phyloP scores from a whole-genome alignment of 371 early-diverging fungal species.

The Mucor mucedo region DNA sequence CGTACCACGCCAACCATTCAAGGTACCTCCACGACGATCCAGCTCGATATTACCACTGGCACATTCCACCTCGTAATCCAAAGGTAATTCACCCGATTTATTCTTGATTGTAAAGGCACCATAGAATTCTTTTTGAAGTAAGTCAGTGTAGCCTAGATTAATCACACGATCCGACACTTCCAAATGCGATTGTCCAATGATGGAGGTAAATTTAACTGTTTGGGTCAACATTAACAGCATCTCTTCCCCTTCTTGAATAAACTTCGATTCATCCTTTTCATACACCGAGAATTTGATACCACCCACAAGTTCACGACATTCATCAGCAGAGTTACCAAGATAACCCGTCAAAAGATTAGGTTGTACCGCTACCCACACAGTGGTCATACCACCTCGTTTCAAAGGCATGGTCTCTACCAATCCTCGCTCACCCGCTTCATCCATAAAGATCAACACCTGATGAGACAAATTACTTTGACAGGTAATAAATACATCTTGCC shows the following conservation, averaged over 20 bases:
- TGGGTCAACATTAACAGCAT: slow-evolving; percentile 64
- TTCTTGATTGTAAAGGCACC: slow-evolving; percentile 68
- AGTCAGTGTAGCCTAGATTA: slow-evolving; percentile 63
- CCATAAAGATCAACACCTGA: slow-evolving; percentile 82
- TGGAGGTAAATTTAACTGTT: slow-evolving; percentile 79
- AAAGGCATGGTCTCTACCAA: slow-evolving; percentile 62
- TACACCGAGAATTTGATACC: slow-evolving; percentile 79
- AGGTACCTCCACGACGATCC: slow-evolving; percentile 62
- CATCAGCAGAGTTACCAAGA: slow-evolving; percentile 52
- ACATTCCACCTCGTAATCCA: slow-evolving; percentile 68
- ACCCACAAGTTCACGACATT: slow-evolving; percentile 79
- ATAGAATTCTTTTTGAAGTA: slow-evolving; percentile 58
- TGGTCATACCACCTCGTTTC: slow-evolving; percentile 57
- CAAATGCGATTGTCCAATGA: slow-evolving; percentile 82
- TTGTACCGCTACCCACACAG: slow-evolving; percentile 83
- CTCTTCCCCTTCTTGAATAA: slow-evolving; percentile 14
- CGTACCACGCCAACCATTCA: slow-evolving; percentile 61
- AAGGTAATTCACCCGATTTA: slow-evolving; percentile 66
- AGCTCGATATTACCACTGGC: slow-evolving; percentile 61
- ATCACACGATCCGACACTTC: slow-evolving; percentile 66
- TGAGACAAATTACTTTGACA: slow-evolving; percentile 82
- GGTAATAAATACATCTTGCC: slow-evolving; percentile 67
- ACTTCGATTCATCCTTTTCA: slow-evolving; percentile 42
- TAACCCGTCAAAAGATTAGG: slow-evolving; percentile 68
- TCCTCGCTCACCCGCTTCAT: slow-evolving; percentile 69